phyloP scores from a whole-genome alignment of 164 flowering plant species.

The Magnolia sinica region DNA sequence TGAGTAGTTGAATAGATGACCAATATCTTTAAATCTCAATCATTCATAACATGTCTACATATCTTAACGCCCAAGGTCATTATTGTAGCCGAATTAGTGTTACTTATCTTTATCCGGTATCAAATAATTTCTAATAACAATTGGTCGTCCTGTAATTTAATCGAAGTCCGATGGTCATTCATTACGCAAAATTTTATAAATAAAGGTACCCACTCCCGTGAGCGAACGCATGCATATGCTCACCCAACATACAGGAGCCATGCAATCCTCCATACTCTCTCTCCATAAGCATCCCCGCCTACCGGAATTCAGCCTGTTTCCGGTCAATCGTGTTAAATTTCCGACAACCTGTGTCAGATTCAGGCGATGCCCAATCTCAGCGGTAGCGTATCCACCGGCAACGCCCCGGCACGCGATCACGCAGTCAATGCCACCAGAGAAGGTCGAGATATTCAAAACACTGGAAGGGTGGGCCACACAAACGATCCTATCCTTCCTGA shows the following conservation, averaged over 20 bases:
- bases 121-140: no score
- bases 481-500: conserved; percentile 25
- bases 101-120: no score
- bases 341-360: not conserved
- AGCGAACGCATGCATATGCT: not conserved
- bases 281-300: not conserved
- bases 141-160: not conserved
- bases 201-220: not conserved
- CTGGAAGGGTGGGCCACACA: conserved; percentile 22
- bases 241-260: not conserved
- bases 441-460: conserved; percentile 32
- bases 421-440: conserved; percentile 27
- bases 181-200: not conserved
- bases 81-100: no score
- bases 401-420: not conserved
- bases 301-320: not conserved
- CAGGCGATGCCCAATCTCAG: not conserved
- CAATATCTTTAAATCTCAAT: no score
- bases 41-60: no score
- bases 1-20: no score
- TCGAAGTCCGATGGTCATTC: not conserved
- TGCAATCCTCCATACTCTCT: not conserved
- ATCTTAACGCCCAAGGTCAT: no score
- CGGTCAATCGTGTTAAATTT: not conserved
- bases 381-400: not conserved